Percentiles rank a stretch among this genome's conserved stretches.
phyloP scores from a whole-genome alignment of 257 asterid species.

The Schizonepeta tenuifolia region DNA sequence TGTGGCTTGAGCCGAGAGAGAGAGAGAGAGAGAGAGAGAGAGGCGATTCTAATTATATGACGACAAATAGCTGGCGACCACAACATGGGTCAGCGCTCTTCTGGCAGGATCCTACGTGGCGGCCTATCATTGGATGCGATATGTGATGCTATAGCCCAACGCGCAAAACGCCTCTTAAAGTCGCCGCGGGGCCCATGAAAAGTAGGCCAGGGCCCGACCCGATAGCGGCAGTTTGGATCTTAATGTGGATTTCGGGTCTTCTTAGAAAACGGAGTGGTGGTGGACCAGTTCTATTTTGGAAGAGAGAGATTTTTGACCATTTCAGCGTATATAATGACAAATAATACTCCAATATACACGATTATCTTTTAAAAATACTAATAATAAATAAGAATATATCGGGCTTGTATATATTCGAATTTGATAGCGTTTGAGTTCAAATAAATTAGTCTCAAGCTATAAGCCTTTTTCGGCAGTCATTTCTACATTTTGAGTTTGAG shows the following conservation, averaged over 20 bases:
- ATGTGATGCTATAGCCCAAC: constrained; percentile 33
- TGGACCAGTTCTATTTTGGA: constrained; percentile 9
- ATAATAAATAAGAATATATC: too few species aligned
- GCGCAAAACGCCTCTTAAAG: constrained; percentile 42
- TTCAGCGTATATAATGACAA: too few species aligned
- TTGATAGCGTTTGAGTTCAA: too few species aligned
- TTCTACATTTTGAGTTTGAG: too few species aligned
- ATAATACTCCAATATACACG: too few species aligned
- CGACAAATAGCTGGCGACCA: constrained; percentile 41
- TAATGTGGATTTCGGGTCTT: not conserved
- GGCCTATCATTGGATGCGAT: constrained; percentile 2
- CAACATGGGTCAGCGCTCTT: constrained; percentile 53
- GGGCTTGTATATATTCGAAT: too few species aligned
- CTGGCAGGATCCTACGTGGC: constrained; percentile 42
- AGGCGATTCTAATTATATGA: constrained; percentile 24
- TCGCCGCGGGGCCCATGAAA: constrained; percentile 36
- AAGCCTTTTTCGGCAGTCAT: too few species aligned
- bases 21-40: not conserved
- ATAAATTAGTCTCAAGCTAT: too few species aligned
- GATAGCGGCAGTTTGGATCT: constrained; percentile 18
- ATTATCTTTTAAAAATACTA: too few species aligned
- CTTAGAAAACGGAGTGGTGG: not conserved
- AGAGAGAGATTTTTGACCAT: not conserved
- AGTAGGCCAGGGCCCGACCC: constrained; percentile 25
- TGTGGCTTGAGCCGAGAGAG: constrained; percentile 18